Percentiles rank a stretch among this genome's conserved stretches.
Conservation (phyloP, 768 basidiomycete species). For the Nidularia sp. region DNA sequence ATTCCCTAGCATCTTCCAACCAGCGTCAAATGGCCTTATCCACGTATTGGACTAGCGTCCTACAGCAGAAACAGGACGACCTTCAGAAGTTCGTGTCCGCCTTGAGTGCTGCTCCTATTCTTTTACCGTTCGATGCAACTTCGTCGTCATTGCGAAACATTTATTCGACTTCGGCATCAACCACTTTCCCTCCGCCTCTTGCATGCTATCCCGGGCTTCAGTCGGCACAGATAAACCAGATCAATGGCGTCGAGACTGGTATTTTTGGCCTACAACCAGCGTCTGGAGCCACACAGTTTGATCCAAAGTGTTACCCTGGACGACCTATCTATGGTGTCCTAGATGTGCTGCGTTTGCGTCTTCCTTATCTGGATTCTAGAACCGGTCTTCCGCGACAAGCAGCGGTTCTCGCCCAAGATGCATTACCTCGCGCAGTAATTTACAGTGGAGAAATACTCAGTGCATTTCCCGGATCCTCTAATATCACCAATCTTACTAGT, state of each 20-base stretch:
- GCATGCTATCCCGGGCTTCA: constrained; percentile 57
- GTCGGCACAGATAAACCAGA: constrained; percentile 28
- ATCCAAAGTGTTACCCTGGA: constrained; percentile 47
- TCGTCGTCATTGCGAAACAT: constrained; percentile 31
- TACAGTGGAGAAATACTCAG: constrained; percentile 49
- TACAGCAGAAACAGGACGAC: constrained; percentile 39
- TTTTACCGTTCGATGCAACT: constrained; percentile 58
- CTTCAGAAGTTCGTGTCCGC: constrained; percentile 43
- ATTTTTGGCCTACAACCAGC: constrained; percentile 45
- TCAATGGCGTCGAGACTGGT: constrained; percentile 44
- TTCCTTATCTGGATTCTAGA: constrained; percentile 49
- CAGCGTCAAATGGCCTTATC: constrained; percentile 44
- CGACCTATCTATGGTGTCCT: constrained; percentile 64
- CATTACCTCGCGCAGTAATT: constrained; percentile 43
- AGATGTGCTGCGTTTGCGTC: constrained; percentile 50
- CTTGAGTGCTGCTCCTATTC: constrained; percentile 39
- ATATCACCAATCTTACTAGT: constrained; percentile 20
- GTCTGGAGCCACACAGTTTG: constrained; percentile 30
- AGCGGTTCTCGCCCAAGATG: constrained; percentile 39
- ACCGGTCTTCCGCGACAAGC: constrained; percentile 44
- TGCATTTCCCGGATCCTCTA: constrained; percentile 33
- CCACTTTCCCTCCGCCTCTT: constrained; percentile 54
- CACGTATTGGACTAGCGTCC: constrained; percentile 51
- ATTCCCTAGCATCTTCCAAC: constrained; percentile 46
- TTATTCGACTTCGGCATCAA: constrained; percentile 33